These are phyloP conservation scores for Eucalyptus pauciflora DNA, from an alignment of 345 rosid species.

Conservation along the genomic window DNA sequence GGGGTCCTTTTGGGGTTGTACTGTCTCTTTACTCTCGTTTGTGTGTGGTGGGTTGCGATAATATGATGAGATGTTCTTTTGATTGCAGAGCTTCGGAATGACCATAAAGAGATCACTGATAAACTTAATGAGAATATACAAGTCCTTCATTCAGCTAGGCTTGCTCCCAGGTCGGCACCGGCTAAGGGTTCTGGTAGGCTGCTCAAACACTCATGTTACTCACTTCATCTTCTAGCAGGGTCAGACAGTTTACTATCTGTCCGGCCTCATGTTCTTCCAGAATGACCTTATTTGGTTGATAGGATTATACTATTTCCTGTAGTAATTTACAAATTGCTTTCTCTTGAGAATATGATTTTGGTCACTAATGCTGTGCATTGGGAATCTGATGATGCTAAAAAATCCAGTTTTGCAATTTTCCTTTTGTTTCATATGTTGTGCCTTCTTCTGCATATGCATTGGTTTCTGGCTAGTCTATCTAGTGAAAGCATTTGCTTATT, in stretches of 20 bases:
- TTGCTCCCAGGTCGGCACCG: conserved; percentile 21
- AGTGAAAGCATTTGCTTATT: not conserved
- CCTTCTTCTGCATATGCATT: not conserved
- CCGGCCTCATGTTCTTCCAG: not conserved
- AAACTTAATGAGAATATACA: conserved; percentile 56
- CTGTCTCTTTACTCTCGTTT: not conserved
- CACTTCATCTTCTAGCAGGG: not conserved
- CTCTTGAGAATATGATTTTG: not conserved
- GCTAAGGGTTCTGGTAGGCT: conserved; percentile 41
- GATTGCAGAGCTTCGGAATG: conserved; percentile 53
- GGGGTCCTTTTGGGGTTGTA: not conserved
- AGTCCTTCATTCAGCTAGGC: conserved; percentile 69
- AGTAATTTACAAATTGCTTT: not conserved
- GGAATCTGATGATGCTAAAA: not conserved
- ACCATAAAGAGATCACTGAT: conserved; percentile 61
- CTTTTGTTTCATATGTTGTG: not conserved
- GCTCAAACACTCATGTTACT: not conserved
- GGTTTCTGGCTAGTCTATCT: not conserved
- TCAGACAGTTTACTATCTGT: not conserved
- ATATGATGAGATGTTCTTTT: not conserved
- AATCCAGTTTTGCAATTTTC: not conserved
- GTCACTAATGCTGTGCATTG: not conserved
- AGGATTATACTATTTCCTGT: not conserved
- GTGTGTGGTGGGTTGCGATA: not conserved
- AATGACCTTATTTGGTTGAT: not conserved